Evolutionary conservation across 2,329 filamentous ascomycete genomes (phyloP), one percentile per base, ranked within the genome.

Genomic region (Thielaviopsis populi): DNA sequence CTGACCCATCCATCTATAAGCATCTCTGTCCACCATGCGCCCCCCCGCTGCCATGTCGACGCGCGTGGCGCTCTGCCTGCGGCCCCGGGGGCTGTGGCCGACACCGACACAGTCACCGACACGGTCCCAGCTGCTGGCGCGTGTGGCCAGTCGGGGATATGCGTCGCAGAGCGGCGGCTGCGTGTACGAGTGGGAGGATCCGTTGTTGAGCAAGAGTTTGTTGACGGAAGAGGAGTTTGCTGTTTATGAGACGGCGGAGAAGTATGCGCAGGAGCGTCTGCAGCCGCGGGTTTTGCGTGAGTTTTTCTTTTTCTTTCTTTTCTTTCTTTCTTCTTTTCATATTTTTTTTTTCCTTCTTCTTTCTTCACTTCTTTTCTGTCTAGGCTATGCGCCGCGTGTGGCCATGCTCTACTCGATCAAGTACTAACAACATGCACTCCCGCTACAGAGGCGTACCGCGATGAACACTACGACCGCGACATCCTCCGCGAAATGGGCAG

Each of bases 401-500:
- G 40, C 19, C 27, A 37, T 43, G 24, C 22, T 27, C 13, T 22
- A 40, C 19, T 19, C 22, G 40, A 59, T 37, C 17, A 59, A 8
- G 24, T 10, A 48, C 48, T 19, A 8, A 42, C 30, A 33, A 13
- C 27, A 4, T 22, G 13, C 7, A 54, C 50, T 11, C 19, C 27
- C 17, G 27, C 33, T 8, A 33, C 42, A 92, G 89, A 92, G 75
- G 88, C 89, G 66, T 95, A 91, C 68, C 75, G 91, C 68, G 85
- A 92, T 72, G 91, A 96, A 75, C 74, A 90, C 71, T 96, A 91
- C 75, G 91, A 96, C 73, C 81, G 83, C 70, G 86, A 86, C 70
- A 95, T 96, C 66, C 80, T 96, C 40, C 81, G 86, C 73, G 91
- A 96, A 75, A 96, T 96, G 91, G 91, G 91, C 53, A 89, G 94